A percentile compares a stretch with the other conserved stretches of the same genome.
These are phyloP conservation scores for Suhomyces bolitotheri DNA, from an alignment of 1,139 yeast genomes.

Conservation along the genomic window DNA sequence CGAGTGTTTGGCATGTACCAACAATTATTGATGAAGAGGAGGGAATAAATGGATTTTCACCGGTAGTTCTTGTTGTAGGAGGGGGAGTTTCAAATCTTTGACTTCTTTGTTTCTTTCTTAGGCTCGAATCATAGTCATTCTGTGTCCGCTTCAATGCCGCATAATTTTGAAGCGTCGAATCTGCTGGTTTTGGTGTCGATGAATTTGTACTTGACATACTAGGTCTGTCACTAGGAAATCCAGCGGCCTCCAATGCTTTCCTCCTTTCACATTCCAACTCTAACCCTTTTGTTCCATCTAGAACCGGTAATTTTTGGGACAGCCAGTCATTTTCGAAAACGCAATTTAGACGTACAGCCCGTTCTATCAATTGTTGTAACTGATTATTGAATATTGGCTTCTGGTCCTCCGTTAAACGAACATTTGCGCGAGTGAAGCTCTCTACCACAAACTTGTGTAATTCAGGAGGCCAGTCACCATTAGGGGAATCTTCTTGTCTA, in stretches of 20 bases:
- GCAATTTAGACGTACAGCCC: conserved; percentile 48
- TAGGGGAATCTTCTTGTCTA: not conserved
- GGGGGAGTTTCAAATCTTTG: conserved; percentile 48
- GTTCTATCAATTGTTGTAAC: conserved; percentile 47
- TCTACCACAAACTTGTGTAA: conserved; percentile 48
- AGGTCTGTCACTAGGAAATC: not conserved
- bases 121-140: conserved; percentile 34
- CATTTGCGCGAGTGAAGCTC: conserved; percentile 40
- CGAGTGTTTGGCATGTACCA: conserved; percentile 67
- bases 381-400: conserved; percentile 43
- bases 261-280: conserved; percentile 17
- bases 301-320: conserved; percentile 53
- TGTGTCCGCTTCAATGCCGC: conserved; percentile 2
- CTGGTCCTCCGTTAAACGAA: conserved; percentile 21
- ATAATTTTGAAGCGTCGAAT: conserved; percentile 1
- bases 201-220: not conserved
- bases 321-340: conserved; percentile 64
- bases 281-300: conserved; percentile 29
- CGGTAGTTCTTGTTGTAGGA: conserved; percentile 2
- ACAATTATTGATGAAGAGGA: conserved; percentile 34
- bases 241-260: conserved; percentile 9
- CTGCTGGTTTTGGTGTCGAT: not conserved
- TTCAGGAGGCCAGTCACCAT: conserved; percentile 45
- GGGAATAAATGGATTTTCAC: not conserved
- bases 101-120: conserved; percentile 46